A percentile compares a stretch with the other conserved stretches of the same genome.
These are phyloP conservation scores for Teunomyces aglyptinius DNA, from an alignment of 805 yeast genomes.

Conservation along the genomic window DNA sequence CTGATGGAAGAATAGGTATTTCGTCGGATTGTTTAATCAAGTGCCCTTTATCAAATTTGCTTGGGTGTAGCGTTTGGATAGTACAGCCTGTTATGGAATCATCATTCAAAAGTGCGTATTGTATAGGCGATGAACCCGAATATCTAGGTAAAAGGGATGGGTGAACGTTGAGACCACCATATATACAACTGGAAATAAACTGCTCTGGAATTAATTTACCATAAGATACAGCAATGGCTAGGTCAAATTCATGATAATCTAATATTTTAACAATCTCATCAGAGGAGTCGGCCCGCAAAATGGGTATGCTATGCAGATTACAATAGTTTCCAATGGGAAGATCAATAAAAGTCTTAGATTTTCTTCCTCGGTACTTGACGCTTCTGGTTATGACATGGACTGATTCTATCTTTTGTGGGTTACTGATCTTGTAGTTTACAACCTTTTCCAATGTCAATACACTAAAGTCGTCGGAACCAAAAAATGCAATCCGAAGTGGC, in stretches of 20 bases:
- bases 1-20: slow-evolving; percentile 38
- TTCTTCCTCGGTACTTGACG: slow-evolving; percentile 65
- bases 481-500: slow-evolving; percentile 51
- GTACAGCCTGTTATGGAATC: slow-evolving; percentile 76
- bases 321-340: slow-evolving; percentile 49
- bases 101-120: slow-evolving; percentile 65
- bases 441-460: slow-evolving; percentile 47
- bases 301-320: slow-evolving; percentile 6
- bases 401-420: slow-evolving; percentile 21
- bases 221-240: slow-evolving; percentile 89
- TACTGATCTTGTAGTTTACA: slow-evolving; percentile 20
- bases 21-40: slow-evolving; percentile 58
- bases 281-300: slow-evolving; percentile 52
- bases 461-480: slow-evolving; percentile 78
- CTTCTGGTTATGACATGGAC: slow-evolving; percentile 64
- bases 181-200: slow-evolving; percentile 47
- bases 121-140: slow-evolving; percentile 90
- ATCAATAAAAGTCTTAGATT: slow-evolving; percentile 43
- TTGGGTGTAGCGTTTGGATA: slow-evolving; percentile 86
- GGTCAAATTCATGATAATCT: slow-evolving; percentile 38
- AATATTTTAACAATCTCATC: slow-evolving; percentile 33
- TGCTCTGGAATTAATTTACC: slow-evolving; percentile 74
- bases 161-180: slow-evolving; percentile 85
- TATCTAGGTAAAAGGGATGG: slow-evolving; percentile 84
- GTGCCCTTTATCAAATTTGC: slow-evolving; percentile 77